These are phyloP conservation scores for Mycena pura DNA, from an alignment of 768 basidiomycete species.

Conservation along the genomic window DNA sequence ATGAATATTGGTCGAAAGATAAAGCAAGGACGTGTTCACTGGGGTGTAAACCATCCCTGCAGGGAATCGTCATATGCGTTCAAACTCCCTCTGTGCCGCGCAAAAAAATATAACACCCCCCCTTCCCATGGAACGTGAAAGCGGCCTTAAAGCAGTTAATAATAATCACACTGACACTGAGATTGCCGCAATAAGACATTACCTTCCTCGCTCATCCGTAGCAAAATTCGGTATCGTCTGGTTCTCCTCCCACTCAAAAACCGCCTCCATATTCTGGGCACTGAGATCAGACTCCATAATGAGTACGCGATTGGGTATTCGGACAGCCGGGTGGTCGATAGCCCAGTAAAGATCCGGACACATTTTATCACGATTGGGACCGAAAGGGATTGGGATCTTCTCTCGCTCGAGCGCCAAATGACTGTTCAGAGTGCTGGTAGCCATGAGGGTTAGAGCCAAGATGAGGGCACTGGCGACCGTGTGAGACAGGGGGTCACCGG, in stretches of 20 bases:
- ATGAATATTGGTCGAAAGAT: neutral
- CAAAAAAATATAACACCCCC: neutral
- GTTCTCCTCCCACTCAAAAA: neutral
- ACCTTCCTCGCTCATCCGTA: neutral
- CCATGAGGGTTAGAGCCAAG: too few relatives aligned
- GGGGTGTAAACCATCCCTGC: neutral
- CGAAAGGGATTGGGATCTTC: too few relatives aligned
- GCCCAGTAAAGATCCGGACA: neutral
- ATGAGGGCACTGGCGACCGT: too few relatives aligned
- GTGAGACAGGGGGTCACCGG: too few relatives aligned
- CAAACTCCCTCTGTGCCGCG: neutral
- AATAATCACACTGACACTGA: neutral
- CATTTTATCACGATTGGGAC: neutral
- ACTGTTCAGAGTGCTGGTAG: too few relatives aligned
- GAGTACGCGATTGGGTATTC: neutral
- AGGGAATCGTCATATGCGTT: conserved; percentile 7
- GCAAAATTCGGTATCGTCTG: neutral
- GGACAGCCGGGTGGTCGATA: neutral
- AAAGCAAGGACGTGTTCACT: neutral
- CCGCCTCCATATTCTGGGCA: neutral
- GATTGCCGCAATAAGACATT: neutral
- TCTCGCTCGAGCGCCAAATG: too few relatives aligned
- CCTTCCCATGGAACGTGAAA: neutral
- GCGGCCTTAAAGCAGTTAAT: neutral
- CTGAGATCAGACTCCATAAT: neutral